Evolutionary conservation across 78 protist genomes (phyloP), one percentile per base, ranked within the genome.

Genomic region (Dictyostelium intermedium): DNA sequence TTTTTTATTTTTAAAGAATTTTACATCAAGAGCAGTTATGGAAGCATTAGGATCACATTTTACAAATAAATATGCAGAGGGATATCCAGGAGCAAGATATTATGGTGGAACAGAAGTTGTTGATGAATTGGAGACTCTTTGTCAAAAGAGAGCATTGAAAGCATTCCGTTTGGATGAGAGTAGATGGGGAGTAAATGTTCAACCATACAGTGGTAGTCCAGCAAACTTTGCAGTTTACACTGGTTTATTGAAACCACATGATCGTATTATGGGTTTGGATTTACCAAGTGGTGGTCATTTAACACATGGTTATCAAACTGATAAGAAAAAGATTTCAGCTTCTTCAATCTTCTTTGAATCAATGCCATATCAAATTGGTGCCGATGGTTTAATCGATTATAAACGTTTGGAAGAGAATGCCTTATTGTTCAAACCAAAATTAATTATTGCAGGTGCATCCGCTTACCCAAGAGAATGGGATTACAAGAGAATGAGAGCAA

Each of bases 31-130:
- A 41, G 99, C 99, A 6, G 99, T 99, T 34, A 92, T 98, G 85
- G 99, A 99, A 74, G 99, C 99, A 77, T 56, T 96, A 25, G 99
- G 99, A 30, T 98, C 99, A 6, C 87, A 96, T 92, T 89, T 99
- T 82, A 99, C 99, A 83, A 99, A 99, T 98, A 99, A 99, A 95
- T 99, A 99, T 97, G 97, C 99, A 35, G 99, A 99, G 95, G 99
- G 99, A 25, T 93, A 92, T 43, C 99, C 99, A n/a, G 98, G 99
- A 76, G 85, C 94, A 47, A 83, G 97, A 61, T 98, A 96, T 81
- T 99, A 99, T 92, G 99, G 99, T 34, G 99, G 99, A 60, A 97
- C 98, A 85, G 98, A 99, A 93, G 85, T 74, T 94, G 97, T 99
- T 73, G 99, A 99, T 96, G 73, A 95, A 74, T 74, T 97, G 11